Evolutionary conservation across 768 basidiomycete species (phyloP), one percentile per base, ranked within the genome.

Genomic region (Daedaleopsis sinensis): DNA sequence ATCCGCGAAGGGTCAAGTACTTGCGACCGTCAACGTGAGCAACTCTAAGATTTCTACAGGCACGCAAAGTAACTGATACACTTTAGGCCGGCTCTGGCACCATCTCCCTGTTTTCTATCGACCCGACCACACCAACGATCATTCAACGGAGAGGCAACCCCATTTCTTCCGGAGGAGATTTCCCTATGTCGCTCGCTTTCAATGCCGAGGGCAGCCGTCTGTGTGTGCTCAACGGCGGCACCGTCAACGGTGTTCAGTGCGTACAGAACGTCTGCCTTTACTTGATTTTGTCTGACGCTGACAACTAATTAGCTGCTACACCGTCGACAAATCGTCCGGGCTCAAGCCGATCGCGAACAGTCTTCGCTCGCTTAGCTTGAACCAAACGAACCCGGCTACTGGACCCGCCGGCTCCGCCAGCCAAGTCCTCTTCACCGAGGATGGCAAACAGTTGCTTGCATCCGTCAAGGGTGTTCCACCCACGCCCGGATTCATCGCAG

Each of bases 381-480:
- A 81, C 67, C 83, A 83, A 68, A 82, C 82, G 10, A 81, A 81
- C 46, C 81, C 81, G 44, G 77, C 82, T 0, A 80, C 70, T 18
- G 82, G 83, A 9, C 82, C 82, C 16, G 73, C 79, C 1, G 79
- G 79, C 47, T 75, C 74, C 19, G 72, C 76, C 52, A 78, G 76
- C 67, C 79, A 84, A 59, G 64, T 84, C 60, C 64, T 82, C 42
- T 84, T 84, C 74, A 74, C 70, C 21, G 78, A 80, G 65, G 80
- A 82, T 59, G 75, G 73, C 54, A 75, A 64, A 27, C 71, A 79
- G 60, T 74, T 84, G 39, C 68, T 83, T 46, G 82, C 77, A 13
- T 78, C 82, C 19, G 77, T 82, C 66, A 83, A 84, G 67, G 82
- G 82, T 23, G 63, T 74, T 18, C 80, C 81, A 15, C 78, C 73